Conservation (phyloP, 352 stramenopile species). For the Phytophthora kernoviae region DNA sequence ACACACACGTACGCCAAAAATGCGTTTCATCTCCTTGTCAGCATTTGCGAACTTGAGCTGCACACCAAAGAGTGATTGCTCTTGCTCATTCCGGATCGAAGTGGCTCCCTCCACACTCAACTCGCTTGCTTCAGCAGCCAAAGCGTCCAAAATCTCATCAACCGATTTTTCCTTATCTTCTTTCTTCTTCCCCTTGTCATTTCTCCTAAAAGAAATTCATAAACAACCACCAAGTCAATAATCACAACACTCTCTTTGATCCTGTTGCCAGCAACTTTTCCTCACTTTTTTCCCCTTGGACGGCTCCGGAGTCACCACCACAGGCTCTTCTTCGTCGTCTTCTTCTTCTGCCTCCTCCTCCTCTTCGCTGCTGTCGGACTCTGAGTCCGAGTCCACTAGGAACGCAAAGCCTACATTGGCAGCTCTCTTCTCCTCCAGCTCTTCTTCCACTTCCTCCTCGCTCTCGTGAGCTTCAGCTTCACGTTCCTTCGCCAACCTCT, state of each 20-base stretch:
- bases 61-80: slow-evolving; percentile 70
- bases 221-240: slow-evolving; percentile 1
- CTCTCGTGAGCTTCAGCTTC: slow-evolving; percentile 12
- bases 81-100: slow-evolving; percentile 39
- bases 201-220: slow-evolving; percentile 15
- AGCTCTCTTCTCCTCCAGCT: slow-evolving; percentile 60
- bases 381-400: slow-evolving; percentile 71
- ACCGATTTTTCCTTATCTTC: slow-evolving; percentile 45
- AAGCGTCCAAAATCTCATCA: slow-evolving; percentile 71
- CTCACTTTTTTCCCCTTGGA: slow-evolving; percentile 40
- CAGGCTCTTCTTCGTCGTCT: no score
- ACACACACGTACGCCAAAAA: slow-evolving; percentile 67
- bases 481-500: slow-evolving; percentile 57
- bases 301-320: slow-evolving; percentile 9
- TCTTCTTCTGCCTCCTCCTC: slow-evolving; percentile 29
- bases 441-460: slow-evolving; percentile 47
- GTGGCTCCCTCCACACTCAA: slow-evolving; percentile 42
- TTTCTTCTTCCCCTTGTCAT: slow-evolving; percentile 43
- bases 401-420: slow-evolving; percentile 72
- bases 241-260: not conserved
- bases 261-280: not conserved
- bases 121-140: slow-evolving; percentile 50
- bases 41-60: slow-evolving; percentile 80
- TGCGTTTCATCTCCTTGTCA: slow-evolving; percentile 90
- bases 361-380: slow-evolving; percentile 33